These are phyloP conservation scores for Monosporascus sp. DNA, from an alignment of 2,329 filamentous ascomycete species.

Conservation along the genomic window DNA sequence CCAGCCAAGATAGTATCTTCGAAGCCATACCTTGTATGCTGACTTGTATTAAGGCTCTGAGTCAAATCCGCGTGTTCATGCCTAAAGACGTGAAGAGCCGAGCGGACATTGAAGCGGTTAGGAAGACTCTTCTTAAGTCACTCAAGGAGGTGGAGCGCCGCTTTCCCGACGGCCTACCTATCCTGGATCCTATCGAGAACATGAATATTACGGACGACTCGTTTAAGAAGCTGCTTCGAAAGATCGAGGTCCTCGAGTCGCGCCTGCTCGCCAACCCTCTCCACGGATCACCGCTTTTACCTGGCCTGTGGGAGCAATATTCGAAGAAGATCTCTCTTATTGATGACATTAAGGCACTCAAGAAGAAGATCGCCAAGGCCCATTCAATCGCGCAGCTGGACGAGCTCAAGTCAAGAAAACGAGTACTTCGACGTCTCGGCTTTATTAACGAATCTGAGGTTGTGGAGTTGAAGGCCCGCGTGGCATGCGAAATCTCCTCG, in stretches of 20 bases:
- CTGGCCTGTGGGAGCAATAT: constrained; percentile 84
- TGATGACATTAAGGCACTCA: constrained; percentile 79
- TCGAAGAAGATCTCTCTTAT: constrained; percentile 69
- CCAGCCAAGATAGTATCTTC: constrained; percentile 64
- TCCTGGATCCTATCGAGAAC: constrained; percentile 90
- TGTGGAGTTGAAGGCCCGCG: constrained; percentile 92
- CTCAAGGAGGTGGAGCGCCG: constrained; percentile 77
- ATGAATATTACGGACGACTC: constrained; percentile 91
- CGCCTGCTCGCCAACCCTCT: constrained; percentile 83
- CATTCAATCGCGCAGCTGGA: constrained; percentile 90
- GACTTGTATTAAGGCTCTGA: constrained; percentile 78
- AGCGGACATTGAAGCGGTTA: constrained; percentile 62
- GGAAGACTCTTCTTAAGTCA: constrained; percentile 61
- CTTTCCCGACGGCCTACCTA: constrained; percentile 87
- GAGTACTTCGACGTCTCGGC: constrained; percentile 85
- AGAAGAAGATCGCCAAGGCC: constrained; percentile 80
- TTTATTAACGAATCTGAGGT: constrained; percentile 97
- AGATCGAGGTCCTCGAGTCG: constrained; percentile 95
- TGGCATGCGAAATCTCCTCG: constrained; percentile 96
- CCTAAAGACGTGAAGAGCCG: constrained; percentile 68
- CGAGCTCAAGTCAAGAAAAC: constrained; percentile 92
- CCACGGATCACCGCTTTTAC: constrained; percentile 81
- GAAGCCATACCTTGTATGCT: constrained; percentile 84
- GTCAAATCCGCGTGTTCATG: constrained; percentile 77
- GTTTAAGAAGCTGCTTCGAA: constrained; percentile 88